A percentile compares a stretch with the other conserved stretches of the same genome.
These are phyloP conservation scores for Evernia prunastri DNA, from an alignment of 495 filamentous ascomycete species.

Conservation along the genomic window DNA sequence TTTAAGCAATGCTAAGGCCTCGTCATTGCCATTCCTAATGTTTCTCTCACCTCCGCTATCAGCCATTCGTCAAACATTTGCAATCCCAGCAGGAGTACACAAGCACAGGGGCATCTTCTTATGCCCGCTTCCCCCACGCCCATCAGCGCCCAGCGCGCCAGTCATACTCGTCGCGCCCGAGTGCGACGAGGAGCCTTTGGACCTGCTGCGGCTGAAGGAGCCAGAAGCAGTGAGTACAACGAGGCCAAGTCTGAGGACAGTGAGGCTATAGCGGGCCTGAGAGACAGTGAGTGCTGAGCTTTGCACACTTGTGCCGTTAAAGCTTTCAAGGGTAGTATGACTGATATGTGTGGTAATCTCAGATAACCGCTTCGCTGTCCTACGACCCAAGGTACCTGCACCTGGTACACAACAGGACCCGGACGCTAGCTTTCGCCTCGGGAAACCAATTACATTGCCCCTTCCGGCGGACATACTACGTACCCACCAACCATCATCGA, in stretches of 20 bases:
- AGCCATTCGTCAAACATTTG: neutral
- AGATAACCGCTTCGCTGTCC: neutral
- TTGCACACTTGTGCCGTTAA: neutral
- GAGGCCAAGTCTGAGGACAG: neutral
- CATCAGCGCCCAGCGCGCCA: neutral
- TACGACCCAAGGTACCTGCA: neutral
- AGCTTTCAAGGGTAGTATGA: neutral
- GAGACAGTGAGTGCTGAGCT: neutral
- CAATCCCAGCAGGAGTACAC: neutral
- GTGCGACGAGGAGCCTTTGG: neutral
- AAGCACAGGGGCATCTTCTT: neutral
- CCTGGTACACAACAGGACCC: neutral
- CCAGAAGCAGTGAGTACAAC: neutral
- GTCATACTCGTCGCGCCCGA: neutral
- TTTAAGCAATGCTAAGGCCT: neutral
- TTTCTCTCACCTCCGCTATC: neutral
- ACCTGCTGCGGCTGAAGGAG: neutral
- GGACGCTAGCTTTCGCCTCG: neutral
- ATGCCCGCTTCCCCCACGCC: neutral
- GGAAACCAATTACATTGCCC: neutral
- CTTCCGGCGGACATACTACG: neutral
- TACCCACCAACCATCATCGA: neutral
- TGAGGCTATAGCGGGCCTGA: neutral
- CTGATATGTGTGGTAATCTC: neutral
- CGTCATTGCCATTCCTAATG: neutral